These are phyloP conservation scores for Podosphaera leucotricha DNA, from an alignment of 2,329 filamentous ascomycete species.

Conservation along the genomic window DNA sequence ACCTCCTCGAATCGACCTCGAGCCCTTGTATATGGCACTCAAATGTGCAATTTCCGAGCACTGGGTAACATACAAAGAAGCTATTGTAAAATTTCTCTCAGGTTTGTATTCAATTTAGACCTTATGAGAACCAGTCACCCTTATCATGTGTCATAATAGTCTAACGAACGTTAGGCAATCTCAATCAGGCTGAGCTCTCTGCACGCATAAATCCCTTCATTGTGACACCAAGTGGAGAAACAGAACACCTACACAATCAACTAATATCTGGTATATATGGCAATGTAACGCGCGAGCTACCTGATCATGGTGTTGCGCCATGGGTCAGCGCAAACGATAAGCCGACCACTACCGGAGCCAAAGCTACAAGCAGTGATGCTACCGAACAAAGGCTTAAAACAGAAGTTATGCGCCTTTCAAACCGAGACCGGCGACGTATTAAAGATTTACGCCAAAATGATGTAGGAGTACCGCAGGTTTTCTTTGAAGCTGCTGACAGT, in stretches of 20 bases:
- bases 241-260: slow-evolving; percentile 42
- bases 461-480: slow-evolving; percentile 19
- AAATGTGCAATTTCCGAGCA: slow-evolving; percentile 37
- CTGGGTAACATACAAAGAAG: slow-evolving; percentile 40
- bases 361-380: slow-evolving; percentile 40
- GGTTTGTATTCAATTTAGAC: slow-evolving; percentile 21
- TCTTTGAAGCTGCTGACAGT: neutral
- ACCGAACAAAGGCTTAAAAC: slow-evolving; percentile 41
- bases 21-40: slow-evolving; percentile 37
- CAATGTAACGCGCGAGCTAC: slow-evolving; percentile 46
- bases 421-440: slow-evolving; percentile 38
- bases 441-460: slow-evolving; percentile 40
- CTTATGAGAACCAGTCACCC: neutral
- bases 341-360: slow-evolving; percentile 31
- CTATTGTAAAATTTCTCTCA: slow-evolving; percentile 36
- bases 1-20: slow-evolving; percentile 43
- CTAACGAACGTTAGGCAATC: slow-evolving; percentile 23
- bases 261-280: slow-evolving; percentile 41
- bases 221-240: slow-evolving; percentile 26
- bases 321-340: slow-evolving; percentile 54
- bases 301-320: slow-evolving; percentile 40
- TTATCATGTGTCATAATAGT: neutral
- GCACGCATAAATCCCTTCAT: slow-evolving; percentile 36
- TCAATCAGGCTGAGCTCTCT: slow-evolving; percentile 38
- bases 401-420: slow-evolving; percentile 48